Base-by-base conservation (phyloP, 768 basidiomycete species). In the Leccinum pellstonianum region DNA sequence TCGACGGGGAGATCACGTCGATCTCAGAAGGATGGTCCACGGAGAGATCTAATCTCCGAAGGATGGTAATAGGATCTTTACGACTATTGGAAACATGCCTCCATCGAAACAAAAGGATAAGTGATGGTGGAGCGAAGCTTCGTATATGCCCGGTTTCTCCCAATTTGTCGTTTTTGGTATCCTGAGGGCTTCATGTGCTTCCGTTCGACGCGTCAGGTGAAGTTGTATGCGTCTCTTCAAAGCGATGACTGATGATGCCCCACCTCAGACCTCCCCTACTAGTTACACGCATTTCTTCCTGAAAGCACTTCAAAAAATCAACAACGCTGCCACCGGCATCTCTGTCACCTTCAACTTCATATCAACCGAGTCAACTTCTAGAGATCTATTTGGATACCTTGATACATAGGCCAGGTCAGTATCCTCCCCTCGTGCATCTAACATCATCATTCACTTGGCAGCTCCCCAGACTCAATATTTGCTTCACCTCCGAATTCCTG, bases 241-340 rank as follows among this genome's bases (percentile, higher is more conserved):
- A 17, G 38, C 15, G 37, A 38, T 38, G 37, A 17, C 43, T n/a
- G 43, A 43, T 17, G 15, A 37, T 15, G 15, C 7, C 8, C 15
- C 37, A 15, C 17, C 17, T 17, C 7, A n/a, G 38, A 41, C 17
- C 8, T 9, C 7, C 37, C 17, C 8, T 25, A 0, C 25, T 38
- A 17, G 8, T 8, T 17, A 8, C 17, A 38, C 17, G 17, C 12
- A 46, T 46, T 5, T 8, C 10, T 5, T 21, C 43, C 3, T 12
- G 43, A 21, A 21, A 46, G 43, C 11, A 5, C 19, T 21, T 21
- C 5, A 19, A 21, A 17, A n/a, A n/a, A n/a, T n/a, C n/a, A n/a
- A n/a, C 10, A 35, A 56, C 65, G 85, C 19, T 21, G 4, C 43
- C 19, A 21, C 19, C 9, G 43, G n/a, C 43, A 46, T 46, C 43